Conservation (phyloP, 306 rosid genomes). For the Pyrus bretschneideri region DNA sequence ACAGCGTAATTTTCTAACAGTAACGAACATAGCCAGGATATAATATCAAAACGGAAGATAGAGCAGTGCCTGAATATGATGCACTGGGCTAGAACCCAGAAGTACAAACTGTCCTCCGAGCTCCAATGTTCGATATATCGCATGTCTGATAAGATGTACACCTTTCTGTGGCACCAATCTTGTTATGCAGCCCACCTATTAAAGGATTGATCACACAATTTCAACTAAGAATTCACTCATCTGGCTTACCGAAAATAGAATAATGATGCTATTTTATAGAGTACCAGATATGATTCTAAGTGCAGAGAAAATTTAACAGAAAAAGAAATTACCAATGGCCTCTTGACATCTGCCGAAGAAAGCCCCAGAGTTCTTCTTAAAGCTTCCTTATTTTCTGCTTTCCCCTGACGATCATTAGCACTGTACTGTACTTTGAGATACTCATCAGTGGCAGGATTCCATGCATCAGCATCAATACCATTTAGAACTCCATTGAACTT, state of each 20-base stretch:
- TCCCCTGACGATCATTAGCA: constrained; percentile 77
- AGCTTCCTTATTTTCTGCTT: constrained; percentile 76
- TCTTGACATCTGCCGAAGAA: constrained; percentile 54
- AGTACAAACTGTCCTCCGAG: constrained; percentile 94
- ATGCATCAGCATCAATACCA: constrained; percentile 87
- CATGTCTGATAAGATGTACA: constrained; percentile 91
- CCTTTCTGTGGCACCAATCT: constrained; percentile 99
- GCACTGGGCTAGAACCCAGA: constrained; percentile 92
- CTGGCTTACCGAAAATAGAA: not conserved
- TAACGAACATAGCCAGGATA: not conserved
- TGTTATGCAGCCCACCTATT: constrained; percentile 90
- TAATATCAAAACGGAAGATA: not conserved
- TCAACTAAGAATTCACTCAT: not conserved
- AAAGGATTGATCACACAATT: constrained; percentile 18
- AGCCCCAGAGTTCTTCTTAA: constrained; percentile 67
- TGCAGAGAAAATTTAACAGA: not conserved
- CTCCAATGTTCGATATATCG: constrained; percentile 75
- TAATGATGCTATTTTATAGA: not conserved
- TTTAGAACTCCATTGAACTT: constrained; percentile 86
- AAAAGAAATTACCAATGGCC: constrained; percentile 74
- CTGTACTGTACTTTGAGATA: constrained; percentile 73
- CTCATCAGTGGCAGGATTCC: constrained; percentile 83
- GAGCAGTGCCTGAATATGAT: constrained; percentile 68
- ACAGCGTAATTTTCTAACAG: not conserved
- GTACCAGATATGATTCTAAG: not conserved